phyloP scores from a whole-genome alignment of 2,329 filamentous ascomycete species.

The Acrocalymma vagum region DNA sequence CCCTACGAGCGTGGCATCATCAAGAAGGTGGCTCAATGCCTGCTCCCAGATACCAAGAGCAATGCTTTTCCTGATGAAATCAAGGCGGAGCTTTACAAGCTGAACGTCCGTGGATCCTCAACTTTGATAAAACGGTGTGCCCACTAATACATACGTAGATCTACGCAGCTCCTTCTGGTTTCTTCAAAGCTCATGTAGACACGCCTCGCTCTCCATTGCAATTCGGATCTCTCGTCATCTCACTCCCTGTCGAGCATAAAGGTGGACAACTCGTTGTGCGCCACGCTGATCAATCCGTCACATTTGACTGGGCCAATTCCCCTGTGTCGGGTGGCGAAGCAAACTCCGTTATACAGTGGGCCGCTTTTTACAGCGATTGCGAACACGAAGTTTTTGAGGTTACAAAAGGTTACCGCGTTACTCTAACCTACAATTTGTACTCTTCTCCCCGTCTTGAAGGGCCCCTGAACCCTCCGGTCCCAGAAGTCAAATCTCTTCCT shows the following conservation, averaged over 20 bases:
- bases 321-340: not conserved
- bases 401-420: conserved; percentile 59
- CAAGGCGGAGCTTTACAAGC: conserved; percentile 64
- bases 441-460: conserved; percentile 46
- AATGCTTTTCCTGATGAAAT: conserved; percentile 43
- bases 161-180: conserved; percentile 60
- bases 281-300: conserved; percentile 46
- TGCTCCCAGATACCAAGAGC: conserved; percentile 46
- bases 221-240: conserved; percentile 64
- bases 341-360: conserved; percentile 50
- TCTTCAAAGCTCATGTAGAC: conserved; percentile 63
- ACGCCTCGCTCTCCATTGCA: conserved; percentile 59
- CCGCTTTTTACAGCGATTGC: conserved; percentile 62
- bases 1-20: conserved; percentile 64
- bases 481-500: conserved; percentile 44
- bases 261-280: conserved; percentile 57
- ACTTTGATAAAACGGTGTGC: not conserved
- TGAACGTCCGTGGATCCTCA: conserved; percentile 54
- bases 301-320: conserved; percentile 54
- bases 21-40: conserved; percentile 56
- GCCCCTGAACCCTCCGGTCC: conserved; percentile 22
- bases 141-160: conserved; percentile 44
- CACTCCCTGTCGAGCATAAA: conserved; percentile 51
- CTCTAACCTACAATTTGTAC: conserved; percentile 67
- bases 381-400: conserved; percentile 63